Conservation (phyloP, 371 early-diverging fungal genomes). For the Mortierella sp. region DNA sequence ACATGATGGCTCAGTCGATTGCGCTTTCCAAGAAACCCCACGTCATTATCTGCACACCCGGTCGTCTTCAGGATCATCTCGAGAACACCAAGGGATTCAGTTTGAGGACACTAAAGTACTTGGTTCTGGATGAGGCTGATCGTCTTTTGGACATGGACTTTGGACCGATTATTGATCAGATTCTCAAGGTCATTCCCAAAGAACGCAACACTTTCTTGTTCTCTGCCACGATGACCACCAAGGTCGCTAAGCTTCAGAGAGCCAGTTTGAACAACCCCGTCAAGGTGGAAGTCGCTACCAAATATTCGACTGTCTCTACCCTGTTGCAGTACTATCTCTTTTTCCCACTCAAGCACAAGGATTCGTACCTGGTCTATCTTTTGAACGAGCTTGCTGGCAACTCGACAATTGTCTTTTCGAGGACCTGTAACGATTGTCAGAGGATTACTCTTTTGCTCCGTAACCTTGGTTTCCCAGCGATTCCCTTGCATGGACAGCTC, state of each 20-base stretch:
- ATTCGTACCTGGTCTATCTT: constrained; percentile 91
- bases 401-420: constrained; percentile 90
- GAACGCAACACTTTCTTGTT: constrained; percentile 96
- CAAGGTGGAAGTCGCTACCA: constrained; percentile 90
- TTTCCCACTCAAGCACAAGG: constrained; percentile 96
- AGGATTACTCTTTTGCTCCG: constrained; percentile 87
- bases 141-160: constrained; percentile 97
- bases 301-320: constrained; percentile 91
- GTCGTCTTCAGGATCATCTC: constrained; percentile 96
- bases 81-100: constrained; percentile 98
- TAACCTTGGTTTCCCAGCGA: constrained; percentile 92
- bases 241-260: constrained; percentile 93
- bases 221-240: constrained; percentile 97
- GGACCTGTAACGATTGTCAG: constrained; percentile 89
- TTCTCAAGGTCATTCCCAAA: constrained; percentile 90
- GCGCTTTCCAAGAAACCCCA: constrained; percentile 96
- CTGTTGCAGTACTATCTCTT: constrained; percentile 96
- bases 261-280: constrained; percentile 94
- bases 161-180: constrained; percentile 95
- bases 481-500: constrained; percentile 95
- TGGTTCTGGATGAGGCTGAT: constrained; percentile 99
- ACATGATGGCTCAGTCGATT: constrained; percentile 95
- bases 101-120: constrained; percentile 85
- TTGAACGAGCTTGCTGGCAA: constrained; percentile 94
- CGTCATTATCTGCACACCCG: constrained; percentile 97